Base-by-base conservation (phyloP, 2,329 filamentous ascomycete genomes). In the Paracoccidioides lutzii region DNA sequence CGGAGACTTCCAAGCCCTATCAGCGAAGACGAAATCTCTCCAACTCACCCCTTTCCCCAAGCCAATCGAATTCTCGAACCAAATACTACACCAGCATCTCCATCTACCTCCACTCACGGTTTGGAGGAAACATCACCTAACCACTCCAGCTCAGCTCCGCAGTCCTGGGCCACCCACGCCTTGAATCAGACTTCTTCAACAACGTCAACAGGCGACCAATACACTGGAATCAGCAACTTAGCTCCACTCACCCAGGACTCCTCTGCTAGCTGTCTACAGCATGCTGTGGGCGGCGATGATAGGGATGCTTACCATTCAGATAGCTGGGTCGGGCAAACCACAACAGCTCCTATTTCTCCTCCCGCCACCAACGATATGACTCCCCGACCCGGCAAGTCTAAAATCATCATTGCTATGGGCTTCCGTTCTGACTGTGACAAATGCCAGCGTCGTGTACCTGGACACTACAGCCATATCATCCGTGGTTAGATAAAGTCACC, bases 391-490 rank as follows among this genome's bases (percentile, higher is more conserved):
- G 55, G 50, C 30, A 63, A 62, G 46, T 60, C 63, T 49, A 86
- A 85, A 71, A 81, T 80, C 67, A 82, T 79, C 59, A 85, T 90
- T 67, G 87, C 84, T 63, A 88, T 90, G 81, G 87, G 87, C 52
- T 90, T 85, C 71, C 76, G 86, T 59, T 78, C 83, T 10, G 86
- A 88, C 68, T 90, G 87, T 66, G 85, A 89, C 59, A 89, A 89
- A 69, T 90, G 87, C 70, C 79, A 78, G 46, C 76, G 80, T 66
- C 86, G 83, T 66, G 84, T 88, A 6, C 86, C 87, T 0, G 87
- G 87, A 0, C 87, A 90, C 67, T 90, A 88, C 66, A 89, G 86
- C 65, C 87, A 90, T 69, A 88, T 90, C 58, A 82, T 88, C 60
- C 66, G 67, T 37, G 46, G 59, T 42, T 72, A 60, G 66, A 40